These are phyloP conservation scores for Pseudozyma flocculosa DNA, from an alignment of 1,284 basidiomycete genomes.

Conservation along the genomic window DNA sequence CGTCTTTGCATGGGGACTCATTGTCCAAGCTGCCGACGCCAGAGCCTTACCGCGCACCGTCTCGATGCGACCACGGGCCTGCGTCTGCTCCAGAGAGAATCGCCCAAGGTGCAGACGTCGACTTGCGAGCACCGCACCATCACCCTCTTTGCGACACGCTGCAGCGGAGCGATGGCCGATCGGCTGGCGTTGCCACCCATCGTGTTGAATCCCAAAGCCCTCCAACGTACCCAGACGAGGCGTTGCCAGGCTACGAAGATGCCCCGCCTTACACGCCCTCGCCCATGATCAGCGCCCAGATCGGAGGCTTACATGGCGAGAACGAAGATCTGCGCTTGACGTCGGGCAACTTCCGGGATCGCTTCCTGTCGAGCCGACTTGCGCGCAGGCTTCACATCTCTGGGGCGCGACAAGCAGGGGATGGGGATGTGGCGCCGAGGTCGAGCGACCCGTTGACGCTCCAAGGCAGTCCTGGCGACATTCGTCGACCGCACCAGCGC, in stretches of 20 bases:
- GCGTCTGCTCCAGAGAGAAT: slow-evolving; percentile 4
- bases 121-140: too few species aligned
- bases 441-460: too few species aligned
- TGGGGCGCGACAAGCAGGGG: slow-evolving; percentile 4
- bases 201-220: too few species aligned
- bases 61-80: slow-evolving; percentile 1
- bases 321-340: slow-evolving; percentile 11
- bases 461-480: too few species aligned
- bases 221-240: slow-evolving; percentile 21
- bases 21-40: background rate
- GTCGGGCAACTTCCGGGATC: slow-evolving; percentile 11
- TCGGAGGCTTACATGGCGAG: slow-evolving; percentile 2
- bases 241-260: slow-evolving; percentile 24
- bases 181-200: too few species aligned
- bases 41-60: too few species aligned
- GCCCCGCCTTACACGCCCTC: slow-evolving; percentile 28
- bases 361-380: slow-evolving; percentile 29
- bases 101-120: too few species aligned
- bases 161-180: too few species aligned
- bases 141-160: too few species aligned
- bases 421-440: too few species aligned
- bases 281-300: background rate
- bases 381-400: slow-evolving; percentile 30
- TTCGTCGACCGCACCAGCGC: background rate
- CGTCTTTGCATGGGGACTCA: too few species aligned